phyloP scores from a whole-genome alignment of 805 yeast genomes.

The Ogataea neopini region DNA sequence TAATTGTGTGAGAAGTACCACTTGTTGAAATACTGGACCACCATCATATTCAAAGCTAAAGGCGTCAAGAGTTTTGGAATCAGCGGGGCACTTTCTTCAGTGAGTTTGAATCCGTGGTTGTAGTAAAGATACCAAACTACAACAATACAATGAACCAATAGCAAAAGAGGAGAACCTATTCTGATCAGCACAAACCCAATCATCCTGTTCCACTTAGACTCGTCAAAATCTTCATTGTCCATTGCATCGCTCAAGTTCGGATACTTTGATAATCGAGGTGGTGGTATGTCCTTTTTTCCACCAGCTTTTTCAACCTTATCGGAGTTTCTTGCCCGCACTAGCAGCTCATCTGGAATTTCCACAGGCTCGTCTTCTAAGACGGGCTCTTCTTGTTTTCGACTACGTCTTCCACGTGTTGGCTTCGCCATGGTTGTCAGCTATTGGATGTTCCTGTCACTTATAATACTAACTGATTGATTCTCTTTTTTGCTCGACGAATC shows the following conservation, averaged over 20 bases:
- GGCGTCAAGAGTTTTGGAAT: conserved; percentile 26
- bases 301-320: conserved; percentile 22
- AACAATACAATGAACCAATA: conserved; percentile 26
- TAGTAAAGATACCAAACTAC: conserved; percentile 23
- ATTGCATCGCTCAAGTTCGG: conserved; percentile 13
- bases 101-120: conserved; percentile 17
- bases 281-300: neutral
- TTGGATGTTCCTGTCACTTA: conserved; percentile 19
- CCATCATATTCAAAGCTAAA: conserved; percentile 20
- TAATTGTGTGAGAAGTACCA: conserved; percentile 26
- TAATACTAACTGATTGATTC: too few relatives aligned
- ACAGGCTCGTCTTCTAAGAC: neutral
- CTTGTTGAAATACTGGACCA: conserved; percentile 31
- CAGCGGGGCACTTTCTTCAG: conserved; percentile 10
- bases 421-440: conserved; percentile 10
- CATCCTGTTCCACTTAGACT: conserved; percentile 24
- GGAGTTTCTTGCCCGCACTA: conserved; percentile 6
- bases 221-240: conserved; percentile 16
- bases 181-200: conserved; percentile 32
- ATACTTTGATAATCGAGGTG: conserved; percentile 9
- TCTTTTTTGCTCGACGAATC: neutral
- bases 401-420: conserved; percentile 21
- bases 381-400: neutral
- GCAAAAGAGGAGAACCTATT: conserved; percentile 28
- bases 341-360: conserved; percentile 8